Evolutionary conservation across 148 eudicot genomes (phyloP), one percentile per base, ranked within the genome.

Genomic region (Vaccinium corymbosum): DNA sequence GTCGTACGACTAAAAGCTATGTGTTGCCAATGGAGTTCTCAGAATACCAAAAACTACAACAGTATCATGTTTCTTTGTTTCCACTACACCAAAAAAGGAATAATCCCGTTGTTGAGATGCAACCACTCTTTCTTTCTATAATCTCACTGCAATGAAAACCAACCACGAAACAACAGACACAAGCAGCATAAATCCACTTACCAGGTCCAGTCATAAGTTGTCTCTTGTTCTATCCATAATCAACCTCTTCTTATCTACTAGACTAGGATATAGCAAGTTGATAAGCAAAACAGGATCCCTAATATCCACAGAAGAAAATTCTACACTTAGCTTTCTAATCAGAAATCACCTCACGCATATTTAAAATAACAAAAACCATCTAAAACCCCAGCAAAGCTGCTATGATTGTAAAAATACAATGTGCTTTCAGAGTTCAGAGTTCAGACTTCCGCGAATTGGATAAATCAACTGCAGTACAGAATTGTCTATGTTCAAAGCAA

Each of bases 261-360:
- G 46, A 78, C 12, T 73, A 14, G 53, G 82, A 76, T 80, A 12
- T 51, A 84, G 53, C 74, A 81, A 42, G 53, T 55, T 64, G 72
- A 82, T 89, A 48, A 66, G 53, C 72, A 76, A 56, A 20, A 42
- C 14, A 42, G 71, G 42, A 64, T 3, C 62, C 87, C 87, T 82
- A 38, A 27, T 49, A 52, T 32, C 42, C 32, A 71, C 56, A 2
- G 15, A 42, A 32, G 15, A 51, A 81, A 71, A 5, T 19, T 25
- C 64, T 3, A 82, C 66, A 52, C 32, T 82, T 13, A 82, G 84
- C 27, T 6, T 35, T 35, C 51, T 27, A 64, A 50, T 27, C 76
- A n/a, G 27, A 4, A 59, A n/a, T 19, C 66, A 20, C 25, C n/a
- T 48, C 15, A 51, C 8, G 15, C 82, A 1, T 5, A n/a, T 42